A percentile compares a stretch with the other conserved stretches of the same genome.
Conservation (phyloP, 805 yeast genomes). For the Cyberlindnera saturnus region DNA sequence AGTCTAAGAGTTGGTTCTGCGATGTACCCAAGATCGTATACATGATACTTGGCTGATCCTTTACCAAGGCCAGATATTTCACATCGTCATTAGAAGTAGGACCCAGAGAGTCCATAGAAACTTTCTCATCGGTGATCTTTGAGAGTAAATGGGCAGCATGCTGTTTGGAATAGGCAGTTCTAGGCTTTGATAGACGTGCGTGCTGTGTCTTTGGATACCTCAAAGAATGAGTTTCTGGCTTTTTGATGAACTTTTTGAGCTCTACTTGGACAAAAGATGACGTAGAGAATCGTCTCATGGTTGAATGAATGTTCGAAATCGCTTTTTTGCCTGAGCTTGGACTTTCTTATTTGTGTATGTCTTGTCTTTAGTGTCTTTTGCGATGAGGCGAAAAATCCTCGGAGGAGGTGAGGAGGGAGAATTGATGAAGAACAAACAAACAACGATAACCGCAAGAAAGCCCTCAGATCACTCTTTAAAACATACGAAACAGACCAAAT, state of each 20-base stretch:
- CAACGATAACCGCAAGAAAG: background rate
- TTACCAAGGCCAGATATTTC: slow-evolving; percentile 27
- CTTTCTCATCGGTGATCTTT: slow-evolving; percentile 16
- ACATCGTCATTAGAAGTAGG: slow-evolving; percentile 31
- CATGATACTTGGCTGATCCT: slow-evolving; percentile 35
- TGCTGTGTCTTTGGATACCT: no score
- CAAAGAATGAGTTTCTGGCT: no score
- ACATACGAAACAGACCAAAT: background rate
- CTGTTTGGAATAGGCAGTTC: slow-evolving; percentile 15
- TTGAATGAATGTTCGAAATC: no score
- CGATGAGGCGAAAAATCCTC: no score
- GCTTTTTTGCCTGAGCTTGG: no score
- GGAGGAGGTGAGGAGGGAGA: no score
- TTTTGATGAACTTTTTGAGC: no score
- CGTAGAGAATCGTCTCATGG: no score
- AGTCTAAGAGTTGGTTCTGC: slow-evolving; percentile 51
- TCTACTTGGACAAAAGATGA: no score
- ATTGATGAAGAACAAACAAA: background rate
- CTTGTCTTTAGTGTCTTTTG: no score
- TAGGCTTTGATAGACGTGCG: background rate
- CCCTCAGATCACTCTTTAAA: no score
- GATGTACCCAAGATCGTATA: slow-evolving; percentile 54
- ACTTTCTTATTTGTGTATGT: no score
- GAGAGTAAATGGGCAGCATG: slow-evolving; percentile 21
- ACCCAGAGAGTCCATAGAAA: slow-evolving; percentile 26